Evolutionary conservation across 208 protist species (phyloP).

Genomic region (Acanthamoeba castellanii): DNA sequence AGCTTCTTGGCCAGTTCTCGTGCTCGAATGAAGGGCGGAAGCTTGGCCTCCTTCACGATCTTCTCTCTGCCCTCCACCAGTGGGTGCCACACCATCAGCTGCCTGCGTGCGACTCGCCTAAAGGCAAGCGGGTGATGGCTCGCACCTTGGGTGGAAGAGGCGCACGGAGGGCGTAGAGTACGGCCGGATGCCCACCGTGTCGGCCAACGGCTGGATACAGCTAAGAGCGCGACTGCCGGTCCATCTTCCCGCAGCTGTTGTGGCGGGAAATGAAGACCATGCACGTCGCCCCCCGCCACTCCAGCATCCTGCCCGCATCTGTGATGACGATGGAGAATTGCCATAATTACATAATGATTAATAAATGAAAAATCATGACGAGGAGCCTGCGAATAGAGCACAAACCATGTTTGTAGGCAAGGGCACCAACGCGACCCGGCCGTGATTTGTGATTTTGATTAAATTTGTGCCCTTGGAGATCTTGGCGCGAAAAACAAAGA

Average conservation of each 20-base stretch:
- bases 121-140: not conserved
- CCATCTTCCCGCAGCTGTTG: not conserved
- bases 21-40: constrained; percentile 72
- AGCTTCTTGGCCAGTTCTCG: constrained; percentile 69
- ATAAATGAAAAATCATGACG: too few relatives aligned
- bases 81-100: not conserved
- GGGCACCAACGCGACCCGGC: too few relatives aligned
- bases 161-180: not conserved
- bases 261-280: not conserved
- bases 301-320: not conserved
- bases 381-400: too few relatives aligned
- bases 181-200: not conserved
- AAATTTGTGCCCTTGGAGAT: too few relatives aligned
- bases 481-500: too few relatives aligned
- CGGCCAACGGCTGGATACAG: not conserved
- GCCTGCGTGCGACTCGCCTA: not conserved
- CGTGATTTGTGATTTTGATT: too few relatives aligned
- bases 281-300: too few relatives aligned
- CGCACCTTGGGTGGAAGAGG: constrained; percentile 25
- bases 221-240: not conserved
- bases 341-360: too few relatives aligned
- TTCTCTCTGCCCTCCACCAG: not conserved
- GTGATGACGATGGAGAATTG: too few relatives aligned
- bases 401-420: too few relatives aligned
- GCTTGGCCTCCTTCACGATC: constrained; percentile 50